A percentile compares a stretch with the other conserved stretches of the same genome.
These are phyloP conservation scores for Moesziomyces sp. DNA, from an alignment of 1,284 basidiomycete genomes.

Conservation along the genomic window DNA sequence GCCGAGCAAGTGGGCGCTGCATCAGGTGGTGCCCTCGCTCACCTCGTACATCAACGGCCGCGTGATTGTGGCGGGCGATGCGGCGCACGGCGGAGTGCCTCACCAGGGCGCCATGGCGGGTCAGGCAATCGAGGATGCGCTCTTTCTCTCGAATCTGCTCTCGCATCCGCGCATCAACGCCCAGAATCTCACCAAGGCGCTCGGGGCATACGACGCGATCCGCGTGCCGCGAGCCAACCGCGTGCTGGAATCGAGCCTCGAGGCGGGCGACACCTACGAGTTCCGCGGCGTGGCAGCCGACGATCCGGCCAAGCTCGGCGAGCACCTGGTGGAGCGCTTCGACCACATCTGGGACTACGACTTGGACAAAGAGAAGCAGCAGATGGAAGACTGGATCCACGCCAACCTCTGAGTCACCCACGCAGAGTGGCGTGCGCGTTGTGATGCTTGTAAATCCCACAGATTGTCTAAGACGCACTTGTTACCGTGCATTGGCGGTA, in stretches of 20 bases:
- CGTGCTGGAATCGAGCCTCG: slow-evolving; percentile 53
- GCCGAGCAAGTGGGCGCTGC: slow-evolving; percentile 75
- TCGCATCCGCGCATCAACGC: slow-evolving; percentile 70
- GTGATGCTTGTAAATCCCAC: not conserved
- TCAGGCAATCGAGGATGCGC: slow-evolving; percentile 76
- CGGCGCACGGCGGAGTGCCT: slow-evolving; percentile 75
- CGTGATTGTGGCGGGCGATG: slow-evolving; percentile 74
- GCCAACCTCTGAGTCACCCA: slow-evolving; percentile 7
- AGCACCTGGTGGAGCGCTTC: slow-evolving; percentile 31
- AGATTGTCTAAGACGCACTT: not conserved
- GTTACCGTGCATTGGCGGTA: not conserved
- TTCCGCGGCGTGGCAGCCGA: slow-evolving; percentile 31
- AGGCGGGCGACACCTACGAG: slow-evolving; percentile 53
- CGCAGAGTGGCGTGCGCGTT: not conserved
- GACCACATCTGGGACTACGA: slow-evolving; percentile 47
- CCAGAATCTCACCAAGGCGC: slow-evolving; percentile 71
- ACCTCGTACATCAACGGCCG: slow-evolving; percentile 71
- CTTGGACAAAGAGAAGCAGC: slow-evolving; percentile 18
- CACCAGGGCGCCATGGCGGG: slow-evolving; percentile 76
- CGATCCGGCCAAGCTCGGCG: slow-evolving; percentile 19
- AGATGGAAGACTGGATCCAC: slow-evolving; percentile 27
- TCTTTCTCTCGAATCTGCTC: slow-evolving; percentile 72
- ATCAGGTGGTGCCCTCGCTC: slow-evolving; percentile 72
- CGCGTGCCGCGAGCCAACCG: slow-evolving; percentile 56
- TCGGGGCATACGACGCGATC: slow-evolving; percentile 49